Evolutionary conservation across 2,329 filamentous ascomycete species (phyloP), one percentile per base, ranked within the genome.

Genomic region (Fusarium torulosum): DNA sequence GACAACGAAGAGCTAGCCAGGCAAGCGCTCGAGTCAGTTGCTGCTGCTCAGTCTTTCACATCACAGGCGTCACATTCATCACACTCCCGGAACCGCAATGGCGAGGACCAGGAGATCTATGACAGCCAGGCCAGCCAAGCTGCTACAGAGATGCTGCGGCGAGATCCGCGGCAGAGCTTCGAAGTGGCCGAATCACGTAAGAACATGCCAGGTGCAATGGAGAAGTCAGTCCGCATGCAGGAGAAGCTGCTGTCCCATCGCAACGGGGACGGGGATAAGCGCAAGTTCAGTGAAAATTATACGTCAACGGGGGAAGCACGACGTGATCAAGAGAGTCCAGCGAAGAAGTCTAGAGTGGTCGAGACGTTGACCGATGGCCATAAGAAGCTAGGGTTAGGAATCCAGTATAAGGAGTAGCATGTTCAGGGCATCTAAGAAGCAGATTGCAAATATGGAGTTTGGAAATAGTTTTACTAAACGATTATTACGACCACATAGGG

Each of bases 51-150:
- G 7, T 77, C 76, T 0, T 71, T 72, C 13, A 64, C 68, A 5
- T 68, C 72, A 1, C 77, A 70, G 7, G 59, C 61, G 20, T 68
- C 59, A 73, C 78, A 53, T 9, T 35, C 43, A 6, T 77, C 76
- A 14, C 75, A 66, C 4, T 72, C 75, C 2, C 76, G 71, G 13
- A 55, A 59, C 7, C 69, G 45, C 43, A 63, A 54, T 8, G 73
- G 75, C 20, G 78, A 79, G 10, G 80, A 80, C 3, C 80, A 80
- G 15, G 83, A 91, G 42, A 79, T 94, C 0, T 86, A 84, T 33
- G 91, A 91, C 72, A 93, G 91, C 58, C 91, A 92, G 73, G 92
- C 93, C 10, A 94, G 90, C 72, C 91, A 92, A 66, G 88, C 89
- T 43, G 93, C 93, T 3, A 89, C 90, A 3, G 89, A 88, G 69